These are phyloP conservation scores for Raffaelea albimanens DNA, from an alignment of 2,329 filamentous ascomycete genomes.

Conservation along the genomic window DNA sequence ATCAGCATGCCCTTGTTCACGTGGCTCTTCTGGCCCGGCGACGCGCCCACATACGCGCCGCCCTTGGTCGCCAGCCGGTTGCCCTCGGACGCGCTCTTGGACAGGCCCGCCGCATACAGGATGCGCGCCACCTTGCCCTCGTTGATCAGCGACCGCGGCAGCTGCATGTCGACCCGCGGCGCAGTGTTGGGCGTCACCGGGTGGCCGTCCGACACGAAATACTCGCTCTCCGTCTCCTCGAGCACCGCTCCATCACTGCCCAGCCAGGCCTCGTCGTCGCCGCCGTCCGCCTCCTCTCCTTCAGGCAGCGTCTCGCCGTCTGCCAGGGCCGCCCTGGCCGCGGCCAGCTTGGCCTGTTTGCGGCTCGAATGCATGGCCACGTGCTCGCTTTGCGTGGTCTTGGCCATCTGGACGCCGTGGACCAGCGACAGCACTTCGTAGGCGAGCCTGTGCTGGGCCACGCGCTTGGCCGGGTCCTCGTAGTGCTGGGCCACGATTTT, in stretches of 20 bases:
- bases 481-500: conserved; percentile 59
- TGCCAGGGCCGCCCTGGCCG: neutral
- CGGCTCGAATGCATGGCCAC: conserved; percentile 36
- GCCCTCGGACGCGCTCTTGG: conserved; percentile 44
- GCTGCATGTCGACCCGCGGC: conserved; percentile 43
- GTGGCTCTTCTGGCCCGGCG: conserved; percentile 23
- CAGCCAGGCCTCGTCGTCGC: neutral
- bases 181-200: conserved; percentile 32
- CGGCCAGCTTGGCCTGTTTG: too few species aligned
- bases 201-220: neutral
- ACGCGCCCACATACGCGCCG: conserved; percentile 52
- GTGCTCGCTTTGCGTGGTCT: conserved; percentile 49
- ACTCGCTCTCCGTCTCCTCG: neutral
- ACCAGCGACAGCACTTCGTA: conserved; percentile 72
- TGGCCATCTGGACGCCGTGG: conserved; percentile 59
- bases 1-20: conserved; percentile 31
- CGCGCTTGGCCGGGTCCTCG: conserved; percentile 57
- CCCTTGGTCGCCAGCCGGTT: conserved; percentile 44
- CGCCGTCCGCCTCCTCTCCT: conserved; percentile 8
- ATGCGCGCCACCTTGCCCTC: conserved; percentile 48
- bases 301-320: neutral
- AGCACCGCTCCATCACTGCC: conserved; percentile 3
- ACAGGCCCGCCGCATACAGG: conserved; percentile 51
- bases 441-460: conserved; percentile 77
- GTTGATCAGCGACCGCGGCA: conserved; percentile 48